Conservation (phyloP, 768 basidiomycete genomes). For the Coprinopsis cinerea region DNA sequence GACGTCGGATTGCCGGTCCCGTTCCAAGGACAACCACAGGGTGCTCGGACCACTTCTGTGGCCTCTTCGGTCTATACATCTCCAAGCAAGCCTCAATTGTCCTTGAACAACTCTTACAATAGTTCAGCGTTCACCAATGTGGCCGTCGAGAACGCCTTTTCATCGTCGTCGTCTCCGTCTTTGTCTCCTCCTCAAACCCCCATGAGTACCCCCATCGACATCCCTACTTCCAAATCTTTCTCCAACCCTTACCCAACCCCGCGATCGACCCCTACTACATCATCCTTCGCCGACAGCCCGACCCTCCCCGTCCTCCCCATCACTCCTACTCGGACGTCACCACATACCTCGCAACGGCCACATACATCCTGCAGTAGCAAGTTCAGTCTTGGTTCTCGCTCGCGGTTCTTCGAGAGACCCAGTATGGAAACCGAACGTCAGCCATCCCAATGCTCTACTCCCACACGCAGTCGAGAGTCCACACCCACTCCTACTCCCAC, state of each 20-base stretch:
- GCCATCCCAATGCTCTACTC: neutral
- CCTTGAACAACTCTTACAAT: neutral
- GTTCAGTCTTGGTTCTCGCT: neutral
- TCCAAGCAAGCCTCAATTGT: neutral
- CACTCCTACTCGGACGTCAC: neutral
- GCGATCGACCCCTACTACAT: constrained; percentile 9
- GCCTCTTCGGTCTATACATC: neutral
- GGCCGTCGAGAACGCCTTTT: constrained; percentile 9
- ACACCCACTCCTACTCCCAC: constrained; percentile 10
- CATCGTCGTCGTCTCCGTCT: neutral
- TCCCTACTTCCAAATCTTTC: constrained; percentile 3
- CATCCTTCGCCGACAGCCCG: constrained; percentile 2
- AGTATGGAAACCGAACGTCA: neutral
- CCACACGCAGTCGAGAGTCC: neutral
- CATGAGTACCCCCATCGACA: constrained; percentile 5
- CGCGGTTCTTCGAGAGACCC: neutral
- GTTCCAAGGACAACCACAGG: neutral
- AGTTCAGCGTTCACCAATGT: constrained; percentile 4
- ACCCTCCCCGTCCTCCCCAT: neutral
- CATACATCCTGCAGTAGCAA: neutral
- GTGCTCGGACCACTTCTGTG: neutral
- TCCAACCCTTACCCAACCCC: constrained; percentile 11
- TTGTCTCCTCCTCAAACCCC: constrained; percentile 3
- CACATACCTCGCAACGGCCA: neutral
- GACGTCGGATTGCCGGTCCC: constrained; percentile 7